phyloP scores from a whole-genome alignment of 2,329 filamentous ascomycete species.

The Fusarium tricinctum region DNA sequence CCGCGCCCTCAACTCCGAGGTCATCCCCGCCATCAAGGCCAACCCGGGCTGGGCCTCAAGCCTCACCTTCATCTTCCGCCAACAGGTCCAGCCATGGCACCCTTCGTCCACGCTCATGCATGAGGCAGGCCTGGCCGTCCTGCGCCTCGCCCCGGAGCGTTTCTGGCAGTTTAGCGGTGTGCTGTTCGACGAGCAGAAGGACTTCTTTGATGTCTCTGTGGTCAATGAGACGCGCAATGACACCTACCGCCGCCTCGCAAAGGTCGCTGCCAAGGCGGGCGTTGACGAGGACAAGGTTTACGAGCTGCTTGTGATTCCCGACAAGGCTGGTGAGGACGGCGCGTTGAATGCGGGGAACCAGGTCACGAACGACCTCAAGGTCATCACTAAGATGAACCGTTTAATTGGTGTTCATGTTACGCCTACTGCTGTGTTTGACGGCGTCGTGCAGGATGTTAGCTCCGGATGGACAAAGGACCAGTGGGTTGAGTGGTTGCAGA shows the following conservation, averaged over 20 bases:
- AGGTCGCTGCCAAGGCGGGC: conserved; percentile 77
- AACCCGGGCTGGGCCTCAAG: conserved; percentile 69
- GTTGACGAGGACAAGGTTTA: conserved; percentile 80
- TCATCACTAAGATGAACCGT: conserved; percentile 83
- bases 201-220: conserved; percentile 87
- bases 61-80: conserved; percentile 85
- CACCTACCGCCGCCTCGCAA: conserved; percentile 84
- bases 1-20: conserved; percentile 76
- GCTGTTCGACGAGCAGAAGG: conserved; percentile 75
- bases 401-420: conserved; percentile 89
- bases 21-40: conserved; percentile 74
- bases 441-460: conserved; percentile 84
- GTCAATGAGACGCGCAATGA: conserved; percentile 87
- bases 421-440: conserved; percentile 90
- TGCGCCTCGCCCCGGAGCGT: conserved; percentile 75
- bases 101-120: conserved; percentile 84
- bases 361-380: conserved; percentile 88
- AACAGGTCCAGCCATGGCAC: conserved; percentile 96
- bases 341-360: conserved; percentile 82
- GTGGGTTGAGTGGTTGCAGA: conserved; percentile 86
- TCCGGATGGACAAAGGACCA: conserved; percentile 83
- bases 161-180: conserved; percentile 85
- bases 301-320: conserved; percentile 75
- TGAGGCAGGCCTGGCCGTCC: conserved; percentile 87
- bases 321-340: conserved; percentile 76